These are phyloP conservation scores for Aspergillus chevalieri DNA, from an alignment of 2,329 filamentous ascomycete species.

Conservation along the genomic window DNA sequence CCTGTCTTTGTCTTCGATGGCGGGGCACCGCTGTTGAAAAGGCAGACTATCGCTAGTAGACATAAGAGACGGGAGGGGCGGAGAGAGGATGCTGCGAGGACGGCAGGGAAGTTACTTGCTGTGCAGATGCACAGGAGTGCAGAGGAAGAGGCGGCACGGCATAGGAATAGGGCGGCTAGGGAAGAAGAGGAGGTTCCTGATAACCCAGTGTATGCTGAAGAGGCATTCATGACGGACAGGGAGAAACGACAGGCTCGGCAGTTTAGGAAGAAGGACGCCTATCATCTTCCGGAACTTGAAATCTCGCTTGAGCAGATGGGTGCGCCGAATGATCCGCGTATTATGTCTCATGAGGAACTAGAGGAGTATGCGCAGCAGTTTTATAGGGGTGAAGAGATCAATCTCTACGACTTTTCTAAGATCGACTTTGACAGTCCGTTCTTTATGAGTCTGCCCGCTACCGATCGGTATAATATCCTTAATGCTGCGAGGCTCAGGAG, in stretches of 20 bases:
- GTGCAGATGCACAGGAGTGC: constrained; percentile 89
- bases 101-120: constrained; percentile 83
- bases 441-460: constrained; percentile 81
- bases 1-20: constrained; percentile 98
- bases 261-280: constrained; percentile 89
- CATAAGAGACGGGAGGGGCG: constrained; percentile 78
- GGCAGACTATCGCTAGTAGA: constrained; percentile 76
- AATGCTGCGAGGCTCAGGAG: constrained; percentile 88
- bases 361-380: constrained; percentile 93
- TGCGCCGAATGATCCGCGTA: constrained; percentile 81
- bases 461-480: constrained; percentile 92
- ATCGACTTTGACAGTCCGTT: constrained; percentile 97
- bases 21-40: constrained; percentile 82
- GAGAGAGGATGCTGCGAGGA: constrained; percentile 85
- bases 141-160: constrained; percentile 72
- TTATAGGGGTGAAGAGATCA: constrained; percentile 81
- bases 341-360: constrained; percentile 92
- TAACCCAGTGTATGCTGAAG: constrained; percentile 82
- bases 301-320: constrained; percentile 77
- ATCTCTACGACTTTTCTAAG: constrained; percentile 90
- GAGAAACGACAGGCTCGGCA: constrained; percentile 68
- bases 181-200: constrained; percentile 65
- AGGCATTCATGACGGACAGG: constrained; percentile 70
- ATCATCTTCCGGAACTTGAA: constrained; percentile 84
- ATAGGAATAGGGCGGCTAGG: constrained; percentile 44